Evolutionary conservation across 2,329 filamentous ascomycete species (phyloP).

Genomic region (Ophiocordyceps unilateralis): DNA sequence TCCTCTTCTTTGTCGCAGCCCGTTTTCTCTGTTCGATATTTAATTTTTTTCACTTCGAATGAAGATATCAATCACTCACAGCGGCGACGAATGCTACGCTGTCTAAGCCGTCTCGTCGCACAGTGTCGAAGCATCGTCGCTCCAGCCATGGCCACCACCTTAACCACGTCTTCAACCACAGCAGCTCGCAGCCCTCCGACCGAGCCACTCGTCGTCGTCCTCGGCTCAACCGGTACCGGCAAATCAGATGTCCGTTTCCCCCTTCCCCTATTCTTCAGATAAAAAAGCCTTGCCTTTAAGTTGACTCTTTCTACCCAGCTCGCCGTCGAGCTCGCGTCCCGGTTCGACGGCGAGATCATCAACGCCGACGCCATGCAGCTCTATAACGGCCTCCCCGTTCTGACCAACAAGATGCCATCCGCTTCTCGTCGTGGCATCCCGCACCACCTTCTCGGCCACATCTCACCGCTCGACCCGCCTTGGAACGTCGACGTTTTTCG

Average conservation of each 20-base stretch:
- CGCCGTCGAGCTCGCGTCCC: conserved; percentile 69
- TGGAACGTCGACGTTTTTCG: conserved; percentile 76
- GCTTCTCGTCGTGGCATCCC: conserved; percentile 64
- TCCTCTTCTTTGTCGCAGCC: no score
- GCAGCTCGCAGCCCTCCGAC: conserved; percentile 18
- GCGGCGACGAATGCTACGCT: not conserved
- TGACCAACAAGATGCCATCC: conserved; percentile 78
- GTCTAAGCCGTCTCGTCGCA: not conserved
- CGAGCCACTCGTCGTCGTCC: conserved; percentile 57
- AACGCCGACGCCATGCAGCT: conserved; percentile 98
- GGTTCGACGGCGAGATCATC: conserved; percentile 82
- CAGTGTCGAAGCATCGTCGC: not conserved
- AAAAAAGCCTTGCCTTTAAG: not conserved
- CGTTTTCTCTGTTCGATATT: no score
- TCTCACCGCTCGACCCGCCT: conserved; percentile 57
- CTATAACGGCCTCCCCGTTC: conserved; percentile 78
- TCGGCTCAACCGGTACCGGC: conserved; percentile 84
- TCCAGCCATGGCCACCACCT: not conserved
- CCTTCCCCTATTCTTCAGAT: not conserved
- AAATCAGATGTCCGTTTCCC: conserved; percentile 68
- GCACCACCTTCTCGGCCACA: conserved; percentile 74
- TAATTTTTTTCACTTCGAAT: no score
- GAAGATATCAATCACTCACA: no score
- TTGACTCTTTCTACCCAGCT: conserved; percentile 35
- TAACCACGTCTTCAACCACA: conserved; percentile 17